Percentiles rank a stretch among this genome's conserved stretches.
These are phyloP conservation scores for Umbelopsis ramanniana DNA, from an alignment of 192 early-diverging fungal species.

Conservation along the genomic window DNA sequence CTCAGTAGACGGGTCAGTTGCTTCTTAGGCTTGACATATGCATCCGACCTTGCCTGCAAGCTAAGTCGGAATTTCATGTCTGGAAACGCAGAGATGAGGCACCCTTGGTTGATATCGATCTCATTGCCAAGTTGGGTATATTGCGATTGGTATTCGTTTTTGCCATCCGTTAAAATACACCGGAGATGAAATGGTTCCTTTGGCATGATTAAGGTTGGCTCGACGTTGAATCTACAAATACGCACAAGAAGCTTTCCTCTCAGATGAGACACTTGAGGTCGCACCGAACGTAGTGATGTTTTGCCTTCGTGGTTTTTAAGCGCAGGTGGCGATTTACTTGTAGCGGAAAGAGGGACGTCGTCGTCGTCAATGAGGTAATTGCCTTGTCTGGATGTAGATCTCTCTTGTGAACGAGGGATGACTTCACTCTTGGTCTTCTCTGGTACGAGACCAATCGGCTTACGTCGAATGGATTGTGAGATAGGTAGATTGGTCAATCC, in stretches of 20 bases:
- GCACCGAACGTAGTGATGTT: not conserved
- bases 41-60: conserved; percentile 1
- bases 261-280: not conserved
- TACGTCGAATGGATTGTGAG: not conserved
- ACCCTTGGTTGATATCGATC: conserved; percentile 17
- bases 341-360: not conserved
- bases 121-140: conserved; percentile 18
- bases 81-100: conserved; percentile 3
- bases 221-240: conserved; percentile 11
- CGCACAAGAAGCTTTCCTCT: conserved; percentile 13
- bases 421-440: conserved; percentile 16
- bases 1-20: conserved; percentile 3
- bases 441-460: not conserved
- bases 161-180: conserved; percentile 16
- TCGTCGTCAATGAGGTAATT: conserved; percentile 5
- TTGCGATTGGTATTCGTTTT: conserved; percentile 18
- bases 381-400: not conserved
- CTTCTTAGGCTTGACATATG: conserved; percentile 1
- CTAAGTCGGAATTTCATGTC: conserved; percentile 19
- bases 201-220: conserved; percentile 14
- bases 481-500: not conserved
- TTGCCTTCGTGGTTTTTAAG: not conserved
- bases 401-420: not conserved
- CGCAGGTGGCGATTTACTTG: not conserved
- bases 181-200: conserved; percentile 8